A percentile compares a stretch with the other conserved stretches of the same genome.
These are phyloP conservation scores for Aspergillus piperis DNA, from an alignment of 2,329 filamentous ascomycete genomes.

Conservation along the genomic window DNA sequence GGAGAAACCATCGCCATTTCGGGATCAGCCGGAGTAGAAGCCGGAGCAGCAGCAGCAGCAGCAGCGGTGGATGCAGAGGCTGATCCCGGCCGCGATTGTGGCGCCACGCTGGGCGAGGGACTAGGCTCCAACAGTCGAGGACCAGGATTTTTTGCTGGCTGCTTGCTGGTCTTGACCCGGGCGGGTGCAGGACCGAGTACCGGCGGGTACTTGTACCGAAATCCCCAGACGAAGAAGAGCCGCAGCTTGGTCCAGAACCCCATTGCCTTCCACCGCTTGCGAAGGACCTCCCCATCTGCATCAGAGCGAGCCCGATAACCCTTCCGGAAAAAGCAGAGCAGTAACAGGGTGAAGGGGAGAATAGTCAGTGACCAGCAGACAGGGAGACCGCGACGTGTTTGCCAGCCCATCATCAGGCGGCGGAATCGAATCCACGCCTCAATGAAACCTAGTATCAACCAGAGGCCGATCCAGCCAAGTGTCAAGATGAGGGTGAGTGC, in stretches of 20 bases:
- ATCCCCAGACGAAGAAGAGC: conserved; percentile 34
- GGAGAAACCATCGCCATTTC: neutral
- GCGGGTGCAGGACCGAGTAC: conserved; percentile 30
- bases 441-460: conserved; percentile 31
- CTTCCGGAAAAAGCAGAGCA: conserved; percentile 28
- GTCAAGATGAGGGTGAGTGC: conserved; percentile 27
- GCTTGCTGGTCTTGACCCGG: conserved; percentile 23
- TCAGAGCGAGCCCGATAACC: conserved; percentile 31
- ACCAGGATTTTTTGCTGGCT: conserved; percentile 23
- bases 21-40: neutral
- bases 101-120: conserved; percentile 7
- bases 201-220: conserved; percentile 32
- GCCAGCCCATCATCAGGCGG: conserved; percentile 37
- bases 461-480: conserved; percentile 31
- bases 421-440: conserved; percentile 36
- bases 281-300: conserved; percentile 28
- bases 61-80: neutral
- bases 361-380: conserved; percentile 31
- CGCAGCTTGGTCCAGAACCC: conserved; percentile 26
- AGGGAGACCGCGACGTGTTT: conserved; percentile 34
- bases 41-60: neutral
- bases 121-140: conserved; percentile 22
- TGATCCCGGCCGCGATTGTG: conserved; percentile 3
- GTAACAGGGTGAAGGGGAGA: conserved; percentile 24
- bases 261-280: conserved; percentile 30